Evolutionary conservation across 2,329 filamentous ascomycete species (phyloP).

Genomic region (Aspergillus ustus): DNA sequence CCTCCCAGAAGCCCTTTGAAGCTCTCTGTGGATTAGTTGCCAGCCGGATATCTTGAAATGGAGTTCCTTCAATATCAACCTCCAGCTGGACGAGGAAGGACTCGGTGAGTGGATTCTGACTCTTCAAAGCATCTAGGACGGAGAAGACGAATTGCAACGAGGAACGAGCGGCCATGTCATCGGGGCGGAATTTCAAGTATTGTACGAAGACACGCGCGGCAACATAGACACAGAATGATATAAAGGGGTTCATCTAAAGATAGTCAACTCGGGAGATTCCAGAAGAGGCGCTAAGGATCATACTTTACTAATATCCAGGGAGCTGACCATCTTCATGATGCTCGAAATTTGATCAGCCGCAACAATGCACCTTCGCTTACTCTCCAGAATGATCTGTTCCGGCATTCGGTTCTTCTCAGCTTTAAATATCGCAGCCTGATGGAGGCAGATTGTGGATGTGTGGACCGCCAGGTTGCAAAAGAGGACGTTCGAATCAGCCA

Average conservation of each 20-base stretch:
- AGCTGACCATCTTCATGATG: constrained; percentile 93
- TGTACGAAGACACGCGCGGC: constrained; percentile 93
- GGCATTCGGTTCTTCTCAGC: constrained; percentile 86
- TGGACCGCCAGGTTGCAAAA: constrained; percentile 98
- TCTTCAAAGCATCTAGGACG: constrained; percentile 88
- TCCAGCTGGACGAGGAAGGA: constrained; percentile 94
- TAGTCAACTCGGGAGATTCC: constrained; percentile 24
- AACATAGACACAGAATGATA: constrained; percentile 96
- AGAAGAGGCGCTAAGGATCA: constrained; percentile 40
- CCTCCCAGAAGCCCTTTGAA: constrained; percentile 10
- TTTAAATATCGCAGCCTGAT: constrained; percentile 97
- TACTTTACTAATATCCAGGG: constrained; percentile 82
- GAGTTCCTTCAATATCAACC: constrained; percentile 75
- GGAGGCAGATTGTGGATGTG: constrained; percentile 94
- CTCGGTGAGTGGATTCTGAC: constrained; percentile 86
- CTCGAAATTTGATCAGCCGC: constrained; percentile 92
- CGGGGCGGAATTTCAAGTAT: constrained; percentile 90
- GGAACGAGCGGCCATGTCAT: constrained; percentile 75
- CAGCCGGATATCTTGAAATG: constrained; percentile 33
- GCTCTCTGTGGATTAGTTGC: constrained; percentile 7
- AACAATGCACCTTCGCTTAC: constrained; percentile 89
- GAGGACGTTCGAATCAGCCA: constrained; percentile 80
- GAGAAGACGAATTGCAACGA: constrained; percentile 88
- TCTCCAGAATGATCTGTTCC: constrained; percentile 78
- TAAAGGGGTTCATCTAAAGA: constrained; percentile 86